These are phyloP conservation scores for Hygrophila difformis DNA, from an alignment of 257 asterid genomes.

Conservation along the genomic window DNA sequence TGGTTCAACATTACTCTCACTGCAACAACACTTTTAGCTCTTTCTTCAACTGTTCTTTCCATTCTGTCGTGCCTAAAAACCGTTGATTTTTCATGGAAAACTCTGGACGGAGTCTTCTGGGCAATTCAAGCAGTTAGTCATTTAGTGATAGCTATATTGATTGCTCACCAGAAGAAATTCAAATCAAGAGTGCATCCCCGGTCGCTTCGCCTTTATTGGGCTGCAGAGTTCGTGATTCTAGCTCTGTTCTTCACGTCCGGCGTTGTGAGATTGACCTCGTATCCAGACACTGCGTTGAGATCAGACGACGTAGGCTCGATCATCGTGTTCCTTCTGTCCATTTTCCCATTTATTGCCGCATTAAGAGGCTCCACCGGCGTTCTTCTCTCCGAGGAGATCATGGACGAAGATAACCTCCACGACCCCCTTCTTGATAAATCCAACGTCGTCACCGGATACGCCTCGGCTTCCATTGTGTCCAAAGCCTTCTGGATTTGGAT, in stretches of 20 bases:
- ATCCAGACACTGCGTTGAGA: constrained; percentile 31
- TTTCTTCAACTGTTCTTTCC: constrained; percentile 33
- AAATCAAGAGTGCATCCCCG: constrained; percentile 47
- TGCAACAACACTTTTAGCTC: constrained; percentile 27
- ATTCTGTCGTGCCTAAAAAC: constrained; percentile 24
- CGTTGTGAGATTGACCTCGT: constrained; percentile 32
- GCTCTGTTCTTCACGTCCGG: constrained; percentile 46
- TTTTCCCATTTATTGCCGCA: constrained; percentile 36
- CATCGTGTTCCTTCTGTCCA: constrained; percentile 32
- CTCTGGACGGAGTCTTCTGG: constrained; percentile 56
- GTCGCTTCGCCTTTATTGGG: constrained; percentile 62
- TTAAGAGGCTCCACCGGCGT: constrained; percentile 63
- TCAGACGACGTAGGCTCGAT: constrained; percentile 48
- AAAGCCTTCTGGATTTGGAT: constrained; percentile 84
- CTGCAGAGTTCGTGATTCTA: constrained; percentile 29
- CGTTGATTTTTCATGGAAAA: constrained; percentile 30
- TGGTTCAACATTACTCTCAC: constrained; percentile 47
- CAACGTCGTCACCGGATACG: constrained; percentile 47
- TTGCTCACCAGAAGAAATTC: constrained; percentile 63
- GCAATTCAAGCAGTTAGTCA: constrained; percentile 47
- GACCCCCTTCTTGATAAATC: constrained; percentile 40
- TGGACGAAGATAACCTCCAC: constrained; percentile 19
- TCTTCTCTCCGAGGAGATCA: constrained; percentile 19
- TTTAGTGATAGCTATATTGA: constrained; percentile 29
- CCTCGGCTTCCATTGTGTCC: constrained; percentile 67